These are phyloP conservation scores for Quercus bicolor DNA, from an alignment of 306 rosid genomes.

Conservation along the genomic window DNA sequence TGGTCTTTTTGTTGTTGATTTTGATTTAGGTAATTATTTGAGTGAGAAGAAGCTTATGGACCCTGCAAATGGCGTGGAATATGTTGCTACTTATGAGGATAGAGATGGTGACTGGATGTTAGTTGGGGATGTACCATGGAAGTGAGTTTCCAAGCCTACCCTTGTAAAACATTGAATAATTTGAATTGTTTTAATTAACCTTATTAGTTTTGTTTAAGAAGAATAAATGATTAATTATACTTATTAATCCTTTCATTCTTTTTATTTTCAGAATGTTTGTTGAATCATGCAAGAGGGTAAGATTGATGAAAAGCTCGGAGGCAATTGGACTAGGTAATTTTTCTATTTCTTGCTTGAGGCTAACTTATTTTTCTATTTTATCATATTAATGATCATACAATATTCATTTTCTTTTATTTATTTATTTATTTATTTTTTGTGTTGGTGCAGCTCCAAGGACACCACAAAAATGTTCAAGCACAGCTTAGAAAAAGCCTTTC, in stretches of 20 bases:
- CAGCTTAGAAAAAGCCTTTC: conserved; percentile 5
- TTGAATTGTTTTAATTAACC: not conserved
- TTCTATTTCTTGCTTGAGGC: not conserved
- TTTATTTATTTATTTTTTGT: not conserved
- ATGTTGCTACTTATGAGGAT: conserved; percentile 67
- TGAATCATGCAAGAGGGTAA: conserved; percentile 63
- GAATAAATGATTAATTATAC: too few species aligned
- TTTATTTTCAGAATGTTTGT: conserved; percentile 55
- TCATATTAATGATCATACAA: not conserved
- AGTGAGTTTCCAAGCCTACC: conserved; percentile 34
- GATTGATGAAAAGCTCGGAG: conserved; percentile 63
- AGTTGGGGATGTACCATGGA: conserved; percentile 85
- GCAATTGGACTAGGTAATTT: conserved; percentile 45
- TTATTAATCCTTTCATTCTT: not conserved
- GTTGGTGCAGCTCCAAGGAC: conserved; percentile 22
- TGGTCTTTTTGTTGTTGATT: not conserved
- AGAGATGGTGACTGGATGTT: conserved; percentile 87
- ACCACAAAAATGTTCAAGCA: conserved; percentile 19
- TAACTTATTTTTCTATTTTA: not conserved
- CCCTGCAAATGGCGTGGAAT: conserved; percentile 47
- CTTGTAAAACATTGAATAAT: not conserved
- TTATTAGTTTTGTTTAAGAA: not conserved
- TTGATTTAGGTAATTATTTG: conserved; percentile 40
- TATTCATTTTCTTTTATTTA: not conserved
- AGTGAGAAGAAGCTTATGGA: conserved; percentile 48